Base-by-base conservation (phyloP, 306 rosid genomes). In the Pyrus betulifolia region DNA sequence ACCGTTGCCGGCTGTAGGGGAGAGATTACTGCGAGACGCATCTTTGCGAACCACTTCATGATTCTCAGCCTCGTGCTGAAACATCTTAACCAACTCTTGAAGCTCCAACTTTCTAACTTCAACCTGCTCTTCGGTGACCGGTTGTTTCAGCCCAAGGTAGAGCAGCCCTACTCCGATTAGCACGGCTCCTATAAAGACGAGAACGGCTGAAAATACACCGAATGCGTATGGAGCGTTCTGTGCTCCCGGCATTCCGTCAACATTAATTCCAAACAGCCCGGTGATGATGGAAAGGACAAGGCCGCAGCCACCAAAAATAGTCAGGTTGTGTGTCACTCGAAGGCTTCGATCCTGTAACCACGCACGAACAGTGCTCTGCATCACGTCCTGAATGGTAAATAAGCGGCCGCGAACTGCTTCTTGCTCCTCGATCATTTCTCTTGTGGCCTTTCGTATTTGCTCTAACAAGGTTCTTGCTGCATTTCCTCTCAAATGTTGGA, bases 311-410 rank as follows among this genome's bases (percentile, higher is more conserved):
- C 97, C 97, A 76, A 92, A 86, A 51, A 95, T 93, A 4, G 90
- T 86, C 66, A 95, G 85, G 76, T 95, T 90, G 80, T 95, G 99
- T 9, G 97, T 92, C 64, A 92, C 92, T 62, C 85, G 81, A 19
- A 96, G 99, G 89, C 99, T 96, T 86, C 71, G 87, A 74, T 95
- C 99, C 97, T 96, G 99, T 84, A 96, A 81, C 99, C 99, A 96
- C 69, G 99, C 93, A 31, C 97, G 97, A 73, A 95, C 89, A 9
- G 77, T 92, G 86, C 99, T 92, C 84, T 92, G 97, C 97, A 91
- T 89, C 67, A 95, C 99, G 77, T 95, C 97, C 85, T 95, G 97
- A 85, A 95, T 92, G 72, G 97, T 95, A 75, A 95, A 92, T 74
- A 95, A 80, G 74, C 99, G 97, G 28, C 88, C 97, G 15, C 97